These are phyloP conservation scores for Myxozyma mucilagina DNA, from an alignment of 805 yeast genomes.

Conservation along the genomic window DNA sequence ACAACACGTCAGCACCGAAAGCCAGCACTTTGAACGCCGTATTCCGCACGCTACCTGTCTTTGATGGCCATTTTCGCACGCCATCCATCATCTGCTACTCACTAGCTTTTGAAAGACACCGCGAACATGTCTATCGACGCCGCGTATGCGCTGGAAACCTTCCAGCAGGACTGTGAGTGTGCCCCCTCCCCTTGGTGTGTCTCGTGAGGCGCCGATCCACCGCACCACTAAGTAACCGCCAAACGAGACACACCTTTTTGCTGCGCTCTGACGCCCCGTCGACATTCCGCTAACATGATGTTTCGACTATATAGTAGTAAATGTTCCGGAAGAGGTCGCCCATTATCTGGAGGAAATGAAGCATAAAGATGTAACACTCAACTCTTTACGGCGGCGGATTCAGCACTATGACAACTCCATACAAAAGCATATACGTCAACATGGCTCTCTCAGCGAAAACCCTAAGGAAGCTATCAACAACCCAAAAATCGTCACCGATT, in stretches of 20 bases:
- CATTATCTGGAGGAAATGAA: slow-evolving; percentile 78
- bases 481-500: slow-evolving; percentile 67
- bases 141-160: slow-evolving; percentile 75
- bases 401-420: slow-evolving; percentile 74
- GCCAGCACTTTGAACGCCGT: neutral
- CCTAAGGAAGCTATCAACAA: slow-evolving; percentile 75
- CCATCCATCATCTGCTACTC: slow-evolving; percentile 9
- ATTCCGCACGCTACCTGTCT: neutral
- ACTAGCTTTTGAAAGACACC: slow-evolving; percentile 7
- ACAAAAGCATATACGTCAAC: slow-evolving; percentile 76
- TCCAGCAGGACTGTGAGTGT: slow-evolving; percentile 47
- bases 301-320: slow-evolving; percentile 49
- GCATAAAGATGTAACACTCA: slow-evolving; percentile 62
- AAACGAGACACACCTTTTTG: slow-evolving; percentile 1
- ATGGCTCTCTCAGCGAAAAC: slow-evolving; percentile 77
- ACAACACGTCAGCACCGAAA: slow-evolving; percentile 6
- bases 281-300: neutral
- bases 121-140: slow-evolving; percentile 63
- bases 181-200: neutral
- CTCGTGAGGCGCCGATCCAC: neutral
- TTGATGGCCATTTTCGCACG: neutral
- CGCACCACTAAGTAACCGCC: neutral
- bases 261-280: neutral
- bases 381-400: slow-evolving; percentile 65
- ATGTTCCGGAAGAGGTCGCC: slow-evolving; percentile 83